Percentiles rank a stretch among this genome's conserved stretches.
Evolutionary conservation across 2,329 filamentous ascomycete genomes (phyloP).

Genomic region (Escovopsis sp.): DNA sequence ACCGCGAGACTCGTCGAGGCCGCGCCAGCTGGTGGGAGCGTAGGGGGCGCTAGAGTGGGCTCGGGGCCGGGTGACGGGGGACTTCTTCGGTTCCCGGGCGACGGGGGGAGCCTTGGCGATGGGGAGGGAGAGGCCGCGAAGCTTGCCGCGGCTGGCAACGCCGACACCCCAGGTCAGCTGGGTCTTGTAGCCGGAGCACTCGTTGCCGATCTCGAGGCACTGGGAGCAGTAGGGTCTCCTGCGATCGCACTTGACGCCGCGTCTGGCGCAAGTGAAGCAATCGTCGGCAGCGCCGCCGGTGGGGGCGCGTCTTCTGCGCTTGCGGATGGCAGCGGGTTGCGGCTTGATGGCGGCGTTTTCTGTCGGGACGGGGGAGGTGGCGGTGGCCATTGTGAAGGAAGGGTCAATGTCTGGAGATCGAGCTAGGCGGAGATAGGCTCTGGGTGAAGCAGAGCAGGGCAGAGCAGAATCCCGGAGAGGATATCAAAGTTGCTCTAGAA

Average conservation of each 20-base stretch:
- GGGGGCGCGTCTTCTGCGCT: conserved; percentile 77
- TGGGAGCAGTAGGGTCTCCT: conserved; percentile 88
- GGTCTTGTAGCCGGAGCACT: conserved; percentile 93
- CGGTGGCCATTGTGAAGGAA: conserved; percentile 29
- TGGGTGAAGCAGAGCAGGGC: background rate
- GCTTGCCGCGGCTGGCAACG: conserved; percentile 87
- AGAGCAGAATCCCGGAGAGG: background rate
- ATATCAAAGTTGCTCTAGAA: no score
- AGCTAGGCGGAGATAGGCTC: background rate
- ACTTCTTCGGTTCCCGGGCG: conserved; percentile 32
- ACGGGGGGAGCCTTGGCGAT: conserved; percentile 46
- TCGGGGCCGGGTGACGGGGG: conserved; percentile 25
- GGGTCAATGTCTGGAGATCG: background rate
- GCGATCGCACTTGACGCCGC: conserved; percentile 74
- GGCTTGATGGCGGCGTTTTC: conserved; percentile 30
- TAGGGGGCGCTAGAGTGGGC: conserved; percentile 27
- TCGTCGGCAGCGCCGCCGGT: conserved; percentile 83
- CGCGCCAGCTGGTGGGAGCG: conserved; percentile 13
- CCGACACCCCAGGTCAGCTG: conserved; percentile 94
- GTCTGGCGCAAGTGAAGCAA: conserved; percentile 84
- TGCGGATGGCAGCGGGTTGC: conserved; percentile 36
- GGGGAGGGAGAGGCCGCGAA: conserved; percentile 70
- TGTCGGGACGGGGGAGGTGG: conserved; percentile 25
- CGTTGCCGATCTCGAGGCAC: conserved; percentile 79
- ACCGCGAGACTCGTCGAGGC: conserved; percentile 20